Conservation (phyloP, 108 stramenopile species). For the Skeletonema marinoi region DNA sequence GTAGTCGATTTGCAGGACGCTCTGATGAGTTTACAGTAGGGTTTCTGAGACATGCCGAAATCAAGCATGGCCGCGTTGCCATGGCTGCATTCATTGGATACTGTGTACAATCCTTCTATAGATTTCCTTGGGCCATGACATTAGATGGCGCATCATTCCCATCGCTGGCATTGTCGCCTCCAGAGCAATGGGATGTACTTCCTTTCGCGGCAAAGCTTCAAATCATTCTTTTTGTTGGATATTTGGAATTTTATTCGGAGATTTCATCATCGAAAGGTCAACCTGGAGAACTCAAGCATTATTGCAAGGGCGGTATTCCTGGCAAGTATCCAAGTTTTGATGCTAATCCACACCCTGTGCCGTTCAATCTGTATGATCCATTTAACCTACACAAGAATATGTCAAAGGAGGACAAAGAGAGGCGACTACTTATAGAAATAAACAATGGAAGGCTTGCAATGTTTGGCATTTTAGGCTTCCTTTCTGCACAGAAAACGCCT, state of each 20-base stretch:
- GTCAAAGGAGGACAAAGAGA: conserved; percentile 56
- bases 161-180: conserved; percentile 37
- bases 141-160: conserved; percentile 53
- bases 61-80: conserved; percentile 81
- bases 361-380: conserved; percentile 75
- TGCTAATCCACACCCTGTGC: conserved; percentile 67
- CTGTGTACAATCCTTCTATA: conserved; percentile 46
- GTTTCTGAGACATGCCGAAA: conserved; percentile 61
- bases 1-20: conserved; percentile 54
- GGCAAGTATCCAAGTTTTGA: conserved; percentile 55
- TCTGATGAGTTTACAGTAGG: conserved; percentile 54
- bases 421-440: conserved; percentile 55
- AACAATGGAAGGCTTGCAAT: conserved; percentile 78
- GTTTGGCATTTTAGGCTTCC: conserved; percentile 77
- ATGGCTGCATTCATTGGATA: conserved; percentile 78
- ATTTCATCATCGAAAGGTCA: neutral
- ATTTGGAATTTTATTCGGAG: conserved; percentile 66
- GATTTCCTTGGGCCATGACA: conserved; percentile 46
- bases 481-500: conserved; percentile 58
- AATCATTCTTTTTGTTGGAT: conserved; percentile 61
- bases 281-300: conserved; percentile 18
- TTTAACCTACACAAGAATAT: conserved; percentile 61
- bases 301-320: conserved; percentile 59
- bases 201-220: conserved; percentile 50
- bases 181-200: conserved; percentile 68